Percentiles rank a stretch among this genome's conserved stretches.
Evolutionary conservation across 768 basidiomycete species (phyloP).

Genomic region (Fistulinella prunicolor): DNA sequence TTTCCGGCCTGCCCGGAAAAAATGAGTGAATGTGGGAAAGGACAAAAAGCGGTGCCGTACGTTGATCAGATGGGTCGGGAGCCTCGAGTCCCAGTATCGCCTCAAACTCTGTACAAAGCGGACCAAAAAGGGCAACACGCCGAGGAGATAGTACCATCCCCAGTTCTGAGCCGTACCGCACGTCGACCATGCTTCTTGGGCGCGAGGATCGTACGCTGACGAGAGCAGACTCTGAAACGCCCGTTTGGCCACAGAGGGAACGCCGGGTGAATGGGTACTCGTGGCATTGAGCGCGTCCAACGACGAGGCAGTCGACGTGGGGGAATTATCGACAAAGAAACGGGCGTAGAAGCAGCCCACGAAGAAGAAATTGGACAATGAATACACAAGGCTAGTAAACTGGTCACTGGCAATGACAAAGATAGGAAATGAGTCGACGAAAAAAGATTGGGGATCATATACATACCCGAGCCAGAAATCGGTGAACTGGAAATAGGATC

Average conservation of each 20-base stretch:
- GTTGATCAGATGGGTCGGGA: conserved; percentile 81
- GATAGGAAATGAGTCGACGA: neutral
- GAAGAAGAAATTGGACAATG: conserved; percentile 67
- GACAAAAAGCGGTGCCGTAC: conserved; percentile 40
- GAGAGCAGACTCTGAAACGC: neutral
- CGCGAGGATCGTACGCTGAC: conserved; percentile 25
- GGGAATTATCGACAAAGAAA: conserved; percentile 1
- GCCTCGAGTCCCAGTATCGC: conserved; percentile 76
- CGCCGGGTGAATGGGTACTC: neutral
- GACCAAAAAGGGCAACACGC: conserved; percentile 61
- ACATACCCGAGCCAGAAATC: conserved; percentile 85
- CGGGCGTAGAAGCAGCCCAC: conserved; percentile 67
- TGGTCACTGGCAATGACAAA: conserved; percentile 54
- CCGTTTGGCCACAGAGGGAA: neutral
- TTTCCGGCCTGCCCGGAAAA: conserved; percentile 66
- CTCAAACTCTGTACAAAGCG: conserved; percentile 85
- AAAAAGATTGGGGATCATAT: conserved; percentile 13
- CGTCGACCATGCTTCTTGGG: conserved; percentile 44
- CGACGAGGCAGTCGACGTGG: too few species aligned
- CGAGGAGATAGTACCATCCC: conserved; percentile 58
- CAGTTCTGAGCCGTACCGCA: conserved; percentile 47
- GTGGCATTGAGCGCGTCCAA: too few species aligned
- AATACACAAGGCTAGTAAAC: conserved; percentile 73
- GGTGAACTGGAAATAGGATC: conserved; percentile 48
- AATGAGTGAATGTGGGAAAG: neutral